A percentile compares a stretch with the other conserved stretches of the same genome.
Conservation (phyloP, 2,329 filamentous ascomycete species). For the Truncatella angustata region DNA sequence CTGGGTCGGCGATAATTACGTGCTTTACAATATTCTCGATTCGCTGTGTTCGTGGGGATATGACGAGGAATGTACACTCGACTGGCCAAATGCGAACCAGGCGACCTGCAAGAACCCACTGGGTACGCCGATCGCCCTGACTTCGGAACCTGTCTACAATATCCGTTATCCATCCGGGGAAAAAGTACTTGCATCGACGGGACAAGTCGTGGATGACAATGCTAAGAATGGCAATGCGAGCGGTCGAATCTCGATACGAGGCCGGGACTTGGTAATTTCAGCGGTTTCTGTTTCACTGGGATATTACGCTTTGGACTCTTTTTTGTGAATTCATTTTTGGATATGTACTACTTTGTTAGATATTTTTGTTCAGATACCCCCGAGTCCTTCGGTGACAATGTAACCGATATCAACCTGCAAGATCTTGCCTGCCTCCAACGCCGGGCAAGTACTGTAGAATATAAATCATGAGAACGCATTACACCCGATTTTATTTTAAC, state of each 20-base stretch:
- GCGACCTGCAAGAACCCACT: constrained; percentile 46
- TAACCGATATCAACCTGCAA: no score
- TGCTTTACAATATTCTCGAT: constrained; percentile 53
- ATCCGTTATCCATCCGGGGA: constrained; percentile 50
- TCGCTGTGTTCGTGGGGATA: constrained; percentile 46
- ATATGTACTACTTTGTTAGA: no score
- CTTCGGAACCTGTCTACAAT: constrained; percentile 44
- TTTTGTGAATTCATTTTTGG: background rate
- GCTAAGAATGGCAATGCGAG: background rate
- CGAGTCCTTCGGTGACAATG: no score
- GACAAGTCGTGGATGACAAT: constrained; percentile 21
- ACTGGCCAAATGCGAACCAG: constrained; percentile 50
- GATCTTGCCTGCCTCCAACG: no score
- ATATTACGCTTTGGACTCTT: background rate
- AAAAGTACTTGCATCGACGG: constrained; percentile 31
- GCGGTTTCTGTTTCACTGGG: background rate
- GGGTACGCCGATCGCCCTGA: constrained; percentile 33
- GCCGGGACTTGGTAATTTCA: background rate
- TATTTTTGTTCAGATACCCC: background rate
- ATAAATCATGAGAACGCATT: no score
- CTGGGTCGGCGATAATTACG: constrained; percentile 53
- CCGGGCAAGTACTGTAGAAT: no score
- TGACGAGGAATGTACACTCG: constrained; percentile 49
- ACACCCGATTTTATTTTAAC: no score
- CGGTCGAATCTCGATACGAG: background rate